These are phyloP conservation scores for Trichoderma atroviride DNA, from an alignment of 2,329 filamentous ascomycete genomes.

Conservation along the genomic window DNA sequence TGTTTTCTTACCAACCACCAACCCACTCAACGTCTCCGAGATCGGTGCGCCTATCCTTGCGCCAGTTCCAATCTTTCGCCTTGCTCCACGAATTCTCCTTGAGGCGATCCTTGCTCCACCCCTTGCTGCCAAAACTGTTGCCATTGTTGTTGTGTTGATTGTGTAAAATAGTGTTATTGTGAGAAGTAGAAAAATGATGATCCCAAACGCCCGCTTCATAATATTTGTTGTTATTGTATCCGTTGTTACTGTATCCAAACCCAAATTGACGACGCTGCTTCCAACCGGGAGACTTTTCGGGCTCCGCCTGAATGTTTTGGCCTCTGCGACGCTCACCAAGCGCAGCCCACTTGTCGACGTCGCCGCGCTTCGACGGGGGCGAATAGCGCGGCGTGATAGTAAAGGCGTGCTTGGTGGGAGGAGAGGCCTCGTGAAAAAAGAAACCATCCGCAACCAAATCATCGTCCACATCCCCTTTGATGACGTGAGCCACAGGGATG, in stretches of 20 bases:
- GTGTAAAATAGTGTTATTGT: slow-evolving; percentile 37
- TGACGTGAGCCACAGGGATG: slow-evolving; percentile 35
- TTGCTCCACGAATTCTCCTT: slow-evolving; percentile 61
- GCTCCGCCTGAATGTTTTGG: slow-evolving; percentile 55
- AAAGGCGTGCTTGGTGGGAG: slow-evolving; percentile 41
- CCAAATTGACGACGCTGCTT: slow-evolving; percentile 54
- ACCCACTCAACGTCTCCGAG: slow-evolving; percentile 90
- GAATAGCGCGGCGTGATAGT: slow-evolving; percentile 58
- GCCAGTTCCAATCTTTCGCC: slow-evolving; percentile 64
- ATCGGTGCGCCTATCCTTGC: slow-evolving; percentile 64
- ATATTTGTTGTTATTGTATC: slow-evolving; percentile 48
- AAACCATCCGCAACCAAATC: slow-evolving; percentile 70
- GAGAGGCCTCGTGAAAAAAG: slow-evolving; percentile 69
- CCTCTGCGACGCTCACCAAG: slow-evolving; percentile 82
- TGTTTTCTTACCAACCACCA: slow-evolving; percentile 72
- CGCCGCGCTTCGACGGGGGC: slow-evolving; percentile 65
- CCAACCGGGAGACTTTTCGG: slow-evolving; percentile 53
- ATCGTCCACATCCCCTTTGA: slow-evolving; percentile 59
- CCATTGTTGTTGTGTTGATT: slow-evolving; percentile 31
- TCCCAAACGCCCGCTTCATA: slow-evolving; percentile 55
- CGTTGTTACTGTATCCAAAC: slow-evolving; percentile 49
- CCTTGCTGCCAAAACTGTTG: slow-evolving; percentile 32
- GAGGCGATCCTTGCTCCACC: slow-evolving; percentile 49
- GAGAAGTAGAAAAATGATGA: slow-evolving; percentile 47
- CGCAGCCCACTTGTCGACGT: slow-evolving; percentile 83